Evolutionary conservation across 2,329 filamentous ascomycete species (phyloP).

Genomic region (Emmonsia crescens): DNA sequence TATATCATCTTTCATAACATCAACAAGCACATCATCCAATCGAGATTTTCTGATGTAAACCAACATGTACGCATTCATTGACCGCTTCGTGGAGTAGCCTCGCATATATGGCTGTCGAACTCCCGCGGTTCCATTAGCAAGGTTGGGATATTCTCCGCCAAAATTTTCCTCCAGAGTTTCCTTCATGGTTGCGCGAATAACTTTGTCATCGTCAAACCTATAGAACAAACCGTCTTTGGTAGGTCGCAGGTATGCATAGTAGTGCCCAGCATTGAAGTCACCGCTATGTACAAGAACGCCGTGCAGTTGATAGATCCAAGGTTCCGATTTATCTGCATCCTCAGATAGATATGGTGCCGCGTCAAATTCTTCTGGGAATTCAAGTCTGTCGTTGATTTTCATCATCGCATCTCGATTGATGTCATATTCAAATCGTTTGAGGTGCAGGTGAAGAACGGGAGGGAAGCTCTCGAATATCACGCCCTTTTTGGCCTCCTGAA

Average conservation of each 20-base stretch:
- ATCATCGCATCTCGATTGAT: conserved; percentile 94
- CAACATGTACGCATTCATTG: conserved; percentile 94
- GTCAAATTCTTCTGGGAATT: conserved; percentile 40
- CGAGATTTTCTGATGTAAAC: conserved; percentile 88
- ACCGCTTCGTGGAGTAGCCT: conserved; percentile 53
- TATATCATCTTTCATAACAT: conserved; percentile 65
- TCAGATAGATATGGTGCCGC: conserved; percentile 78
- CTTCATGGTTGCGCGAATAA: conserved; percentile 82
- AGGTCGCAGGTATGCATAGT: conserved; percentile 94
- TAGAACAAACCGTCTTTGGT: conserved; percentile 90
- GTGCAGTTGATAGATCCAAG: conserved; percentile 86
- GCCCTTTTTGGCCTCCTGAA: conserved; percentile 95
- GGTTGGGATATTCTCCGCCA: conserved; percentile 66
- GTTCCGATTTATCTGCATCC: conserved; percentile 74
- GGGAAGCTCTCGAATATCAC: conserved; percentile 81
- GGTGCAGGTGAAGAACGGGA: conserved; percentile 16
- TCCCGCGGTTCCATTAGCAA: conserved; percentile 45
- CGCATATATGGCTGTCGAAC: conserved; percentile 55
- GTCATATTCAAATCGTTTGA: conserved; percentile 92
- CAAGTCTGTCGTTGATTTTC: conserved; percentile 60
- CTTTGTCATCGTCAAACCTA: conserved; percentile 93
- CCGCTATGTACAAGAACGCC: conserved; percentile 94
- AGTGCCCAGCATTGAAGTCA: conserved; percentile 93
- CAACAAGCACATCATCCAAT: conserved; percentile 69
- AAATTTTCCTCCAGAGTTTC: conserved; percentile 96